Base-by-base conservation (phyloP, 768 basidiomycete genomes). In the Panaeolus papilionaceus region DNA sequence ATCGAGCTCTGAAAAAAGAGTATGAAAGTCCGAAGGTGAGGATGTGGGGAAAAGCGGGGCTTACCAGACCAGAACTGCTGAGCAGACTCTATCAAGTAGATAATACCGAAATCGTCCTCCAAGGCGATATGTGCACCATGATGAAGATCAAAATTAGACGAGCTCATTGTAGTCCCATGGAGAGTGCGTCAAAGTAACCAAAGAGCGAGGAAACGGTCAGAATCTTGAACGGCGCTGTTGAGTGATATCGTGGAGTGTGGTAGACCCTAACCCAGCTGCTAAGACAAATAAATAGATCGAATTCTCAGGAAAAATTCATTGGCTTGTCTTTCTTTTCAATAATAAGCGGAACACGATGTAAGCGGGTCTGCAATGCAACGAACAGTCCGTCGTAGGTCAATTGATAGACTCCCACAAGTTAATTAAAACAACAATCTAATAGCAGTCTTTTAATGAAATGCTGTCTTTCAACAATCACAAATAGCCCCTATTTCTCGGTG, bases 11-110 rank as follows among this genome's bases (percentile, higher is more conserved):
- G 40, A 51, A 23, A 28, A 66, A 61, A 37, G 37, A 63, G 45
- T 3, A 38, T 61, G 45, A 63, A 37, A 9, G 51, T 23, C 28
- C 26, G 33, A 28, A 51, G 14, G 4, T 26, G 28, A 58, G 2
- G 64, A 64, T 64, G 37, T 38, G 28, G 20, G 45, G 45, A 38
- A 58, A 44, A 20, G 44, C 20, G 38, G 39, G 20, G 47, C 91
- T 70, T 74, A 95, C 93, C 93, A 72, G 92, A 90, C 94, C 94
- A 96, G 77, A 95, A 96, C 78, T 95, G 93, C 70, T 92, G 93
- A 51, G 92, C 87, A 66, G 88, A 92, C 70, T 92, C 89, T 71
- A 96, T 90, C 68, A 92, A 84, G 78, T 95, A 96, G 33, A 90
- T 88, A 68, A 94, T 91, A 38, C 90, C 92, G n/a, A 92, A 82